Base-by-base conservation (phyloP, 31 red algal species). In the Endocladia muricata region DNA sequence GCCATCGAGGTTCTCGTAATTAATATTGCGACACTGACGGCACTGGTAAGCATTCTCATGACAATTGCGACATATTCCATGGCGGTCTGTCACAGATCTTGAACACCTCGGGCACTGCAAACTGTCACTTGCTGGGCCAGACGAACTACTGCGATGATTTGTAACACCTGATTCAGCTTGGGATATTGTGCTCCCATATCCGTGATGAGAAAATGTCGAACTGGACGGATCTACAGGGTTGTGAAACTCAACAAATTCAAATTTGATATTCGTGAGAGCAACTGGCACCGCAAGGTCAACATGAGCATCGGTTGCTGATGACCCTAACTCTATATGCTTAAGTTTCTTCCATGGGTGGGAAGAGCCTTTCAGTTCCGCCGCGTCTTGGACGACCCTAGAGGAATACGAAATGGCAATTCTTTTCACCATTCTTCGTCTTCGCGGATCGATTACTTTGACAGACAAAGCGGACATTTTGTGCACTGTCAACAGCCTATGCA, bases 11-110 rank as follows among this genome's bases (percentile, higher is more conserved):
- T 93, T 86, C 79, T 93, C 94, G 77, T 93, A 97, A 58, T 97
- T 90, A 41, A 97, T 97, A 65, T 93, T 93, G 43, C 94, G 89
- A 48, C 94, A 97, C 51, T 90, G 89, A 3, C 94, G 89, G 59
- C 94, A 97, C 61, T 97, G 94, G 52, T 97, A 93, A 7, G 89
- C 94, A 44, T 97, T 97, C 61, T 97, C 94, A 61, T 90, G 79
- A 70, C 94, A 97, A 74, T 86, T 90, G 40, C 77, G 70, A 70
- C 94, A 97, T 23, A 97, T 90, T 39, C 94, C 94, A 32, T 90
- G 73, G 19, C 94, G 76, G 62, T 97, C 84, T 41, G 76, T 90
- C 31, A 93, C 89, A 0, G 89, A 78, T 32, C 94, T 49, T 33
- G 94, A 92, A 54, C 89, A 93, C 37, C 94, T 72, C 1, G 89